Percentiles rank a stretch among this genome's conserved stretches.
Conservation (phyloP, 1,284 basidiomycete species). For the Cystobasidium slooffiae region DNA sequence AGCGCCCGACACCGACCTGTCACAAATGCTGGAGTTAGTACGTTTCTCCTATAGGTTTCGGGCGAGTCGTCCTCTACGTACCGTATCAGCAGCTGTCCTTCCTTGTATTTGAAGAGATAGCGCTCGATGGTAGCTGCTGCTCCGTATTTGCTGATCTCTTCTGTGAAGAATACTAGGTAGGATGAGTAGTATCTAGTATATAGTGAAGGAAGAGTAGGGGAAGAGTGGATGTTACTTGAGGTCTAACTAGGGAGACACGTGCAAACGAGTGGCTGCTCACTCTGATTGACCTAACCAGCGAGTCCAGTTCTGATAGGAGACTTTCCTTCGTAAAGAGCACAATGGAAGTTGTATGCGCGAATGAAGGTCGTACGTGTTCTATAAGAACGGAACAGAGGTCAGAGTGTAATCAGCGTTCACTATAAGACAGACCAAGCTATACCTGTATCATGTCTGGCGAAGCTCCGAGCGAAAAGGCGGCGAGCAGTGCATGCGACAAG, state of each 20-base stretch:
- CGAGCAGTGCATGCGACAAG: conserved; percentile 45
- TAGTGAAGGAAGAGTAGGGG: no score
- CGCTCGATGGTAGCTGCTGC: conserved; percentile 49
- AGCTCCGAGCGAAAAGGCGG: conserved; percentile 51
- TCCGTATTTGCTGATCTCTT: conserved; percentile 45
- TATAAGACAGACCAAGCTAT: neutral
- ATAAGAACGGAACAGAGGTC: neutral
- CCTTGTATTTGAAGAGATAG: conserved; percentile 50
- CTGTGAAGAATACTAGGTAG: conserved; percentile 52
- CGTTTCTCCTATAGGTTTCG: conserved; percentile 9
- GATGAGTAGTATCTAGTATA: conserved; percentile 49
- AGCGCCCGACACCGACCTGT: conserved; percentile 54
- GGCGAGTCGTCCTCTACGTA: neutral
- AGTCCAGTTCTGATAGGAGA: conserved; percentile 50
- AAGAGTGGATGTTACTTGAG: no score
- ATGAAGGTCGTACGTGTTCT: conserved; percentile 48
- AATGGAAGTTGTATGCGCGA: conserved; percentile 46
- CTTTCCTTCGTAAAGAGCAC: conserved; percentile 46
- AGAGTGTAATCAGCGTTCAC: neutral
- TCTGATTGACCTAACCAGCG: conserved; percentile 50
- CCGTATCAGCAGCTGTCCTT: conserved; percentile 49
- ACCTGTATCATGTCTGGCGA: conserved; percentile 46
- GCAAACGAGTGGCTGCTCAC: conserved; percentile 25
- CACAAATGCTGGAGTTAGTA: neutral
- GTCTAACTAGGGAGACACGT: no score